Evolutionary conservation across 2,329 filamentous ascomycete genomes (phyloP).

Genomic region (Penicillium vulpinum): DNA sequence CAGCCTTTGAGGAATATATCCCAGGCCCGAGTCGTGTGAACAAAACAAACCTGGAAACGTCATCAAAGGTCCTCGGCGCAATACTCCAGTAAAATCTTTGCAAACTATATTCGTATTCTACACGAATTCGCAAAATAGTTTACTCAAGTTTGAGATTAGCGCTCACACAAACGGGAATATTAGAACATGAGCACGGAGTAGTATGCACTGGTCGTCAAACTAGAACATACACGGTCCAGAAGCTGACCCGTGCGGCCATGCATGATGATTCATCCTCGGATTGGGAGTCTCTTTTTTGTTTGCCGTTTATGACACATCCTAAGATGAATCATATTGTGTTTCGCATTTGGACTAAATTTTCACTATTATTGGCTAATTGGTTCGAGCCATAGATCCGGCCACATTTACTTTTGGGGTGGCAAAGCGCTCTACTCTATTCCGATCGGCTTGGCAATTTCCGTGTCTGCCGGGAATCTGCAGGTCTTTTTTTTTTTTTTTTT

Average conservation of each 20-base stretch:
- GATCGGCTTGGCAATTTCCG: constrained; percentile 4
- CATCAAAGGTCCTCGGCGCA: not conserved
- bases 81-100: not conserved
- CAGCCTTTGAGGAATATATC: not conserved
- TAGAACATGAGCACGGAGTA: not conserved
- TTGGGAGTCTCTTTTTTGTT: not conserved
- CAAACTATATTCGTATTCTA: no score
- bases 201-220: not conserved
- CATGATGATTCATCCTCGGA: constrained; percentile 21
- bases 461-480: constrained; percentile 9
- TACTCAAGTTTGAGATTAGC: not conserved
- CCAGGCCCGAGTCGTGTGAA: not conserved
- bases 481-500: not conserved
- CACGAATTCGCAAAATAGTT: not conserved
- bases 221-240: constrained; percentile 3
- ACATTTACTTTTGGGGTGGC: constrained; percentile 17
- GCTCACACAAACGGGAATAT: not conserved
- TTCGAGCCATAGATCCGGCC: constrained; percentile 6
- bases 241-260: constrained; percentile 17
- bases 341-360: constrained; percentile 1
- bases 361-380: constrained; percentile 9
- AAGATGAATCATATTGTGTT: constrained; percentile 28
- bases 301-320: constrained; percentile 13
- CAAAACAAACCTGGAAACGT: constrained; percentile 1
- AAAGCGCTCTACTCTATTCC: constrained; percentile 21